Evolutionary conservation across 1,284 basidiomycete genomes (phyloP), one percentile per base, ranked within the genome.

Genomic region (Malassezia yamatoensis): DNA sequence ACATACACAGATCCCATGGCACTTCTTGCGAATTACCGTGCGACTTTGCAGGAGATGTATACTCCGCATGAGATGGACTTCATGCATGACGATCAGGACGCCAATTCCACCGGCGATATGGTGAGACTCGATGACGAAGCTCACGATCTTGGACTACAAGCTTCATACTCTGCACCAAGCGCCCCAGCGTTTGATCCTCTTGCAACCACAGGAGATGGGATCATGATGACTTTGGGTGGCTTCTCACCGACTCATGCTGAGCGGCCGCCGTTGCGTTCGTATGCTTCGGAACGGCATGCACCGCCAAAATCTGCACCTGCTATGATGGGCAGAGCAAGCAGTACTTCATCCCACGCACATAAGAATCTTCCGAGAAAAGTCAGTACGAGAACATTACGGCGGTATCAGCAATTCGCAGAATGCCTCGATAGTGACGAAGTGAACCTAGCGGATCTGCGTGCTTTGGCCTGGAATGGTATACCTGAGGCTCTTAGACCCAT

Each of bases 401-500:
- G 64, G 12, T 49, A 64, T 13, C 61, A 65, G 55, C 63, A 63
- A 29, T 59, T 70, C n/a, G 56, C 62, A 45, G 43, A 49, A 34
- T 70, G 68, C 36, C 60, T 70, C 41, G 57, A 62, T 41, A 63
- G 58, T 43, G 65, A 72, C 50, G 62, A 68, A 47, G 56, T 71
- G 29, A 51, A 57, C 45, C 29, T 57, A 15, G 86, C 82, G 18
- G 85, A 88, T 73, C 79, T 98, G 58, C 81, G 90, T 43, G 87
- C 88, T 65, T 80, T 96, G 33, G 85, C 90, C n/a, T 99, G 93
- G 93, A 86, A 86, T 47, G 94, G 94, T 15, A 85, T 96, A 16
- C 93, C 94, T 1, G 75, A 78, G 46, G 87, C 90, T 66, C 79
- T 99, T 20, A 81, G 94, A 39, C 88, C 91, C 0, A 82, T 94